phyloP scores from a whole-genome alignment of 306 rosid genomes.

The Lupinus albus region DNA sequence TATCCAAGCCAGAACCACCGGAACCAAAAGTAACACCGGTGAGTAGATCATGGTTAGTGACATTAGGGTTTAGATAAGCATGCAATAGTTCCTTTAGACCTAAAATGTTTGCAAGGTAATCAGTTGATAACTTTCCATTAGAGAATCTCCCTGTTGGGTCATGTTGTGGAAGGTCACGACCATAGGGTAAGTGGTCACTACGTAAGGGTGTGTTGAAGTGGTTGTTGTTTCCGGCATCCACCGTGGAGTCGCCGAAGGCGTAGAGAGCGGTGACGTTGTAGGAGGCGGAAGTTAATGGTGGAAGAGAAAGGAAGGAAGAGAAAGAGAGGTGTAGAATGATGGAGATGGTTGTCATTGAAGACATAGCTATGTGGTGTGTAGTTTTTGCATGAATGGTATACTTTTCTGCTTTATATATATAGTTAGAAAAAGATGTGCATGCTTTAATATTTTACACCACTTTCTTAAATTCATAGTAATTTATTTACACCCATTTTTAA shows the following conservation, averaged over 20 bases:
- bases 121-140: conserved; percentile 42
- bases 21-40: conserved; percentile 51
- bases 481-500: no score
- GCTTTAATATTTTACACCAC: no score
- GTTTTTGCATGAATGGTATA: conserved; percentile 12
- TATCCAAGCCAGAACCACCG: conserved; percentile 42
- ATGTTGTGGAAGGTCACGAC: conserved; percentile 40
- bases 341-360: background rate
- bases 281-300: background rate
- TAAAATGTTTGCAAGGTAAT: conserved; percentile 35
- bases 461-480: no score
- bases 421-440: no score
- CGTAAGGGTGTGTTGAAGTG: background rate
- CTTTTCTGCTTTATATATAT: no score
- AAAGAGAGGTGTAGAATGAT: conserved; percentile 10
- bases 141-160: conserved; percentile 43
- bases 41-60: conserved; percentile 35
- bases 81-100: conserved; percentile 48
- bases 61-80: conserved; percentile 25
- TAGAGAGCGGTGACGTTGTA: conserved; percentile 33
- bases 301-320: conserved; percentile 5
- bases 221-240: conserved; percentile 47
- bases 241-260: conserved; percentile 49
- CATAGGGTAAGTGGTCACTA: conserved; percentile 42
- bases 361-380: background rate